Conservation (phyloP, 2,329 filamentous ascomycete genomes). For the Penicillium sclerotiorum region DNA sequence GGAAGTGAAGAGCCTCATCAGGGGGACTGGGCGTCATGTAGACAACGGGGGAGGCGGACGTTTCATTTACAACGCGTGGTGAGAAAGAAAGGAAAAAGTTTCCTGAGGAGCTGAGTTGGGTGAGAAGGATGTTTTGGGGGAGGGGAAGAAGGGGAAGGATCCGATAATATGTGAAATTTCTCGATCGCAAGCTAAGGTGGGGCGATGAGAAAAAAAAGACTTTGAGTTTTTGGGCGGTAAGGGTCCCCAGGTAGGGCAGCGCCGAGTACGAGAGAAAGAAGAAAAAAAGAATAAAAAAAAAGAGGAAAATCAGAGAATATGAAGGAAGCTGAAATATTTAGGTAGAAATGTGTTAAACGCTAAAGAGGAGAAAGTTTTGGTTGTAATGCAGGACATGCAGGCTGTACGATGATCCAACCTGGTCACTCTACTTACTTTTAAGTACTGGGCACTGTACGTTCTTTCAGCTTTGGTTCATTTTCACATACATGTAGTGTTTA, state of each 20-base stretch:
- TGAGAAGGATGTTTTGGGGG: neutral
- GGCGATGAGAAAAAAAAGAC: constrained; percentile 38
- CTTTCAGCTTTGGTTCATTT: no score
- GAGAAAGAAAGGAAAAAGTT: constrained; percentile 6
- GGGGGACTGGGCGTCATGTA: constrained; percentile 59
- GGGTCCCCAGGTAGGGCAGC: constrained; percentile 18
- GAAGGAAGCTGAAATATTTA: neutral
- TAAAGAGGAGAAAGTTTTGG: constrained; percentile 2
- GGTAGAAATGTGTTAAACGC: neutral
- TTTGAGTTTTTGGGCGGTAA: constrained; percentile 14
- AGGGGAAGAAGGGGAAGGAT: constrained; percentile 2
- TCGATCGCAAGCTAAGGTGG: constrained; percentile 42
- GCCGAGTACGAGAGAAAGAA: constrained; percentile 7
- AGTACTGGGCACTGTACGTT: no score
- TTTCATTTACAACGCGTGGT: constrained; percentile 42
- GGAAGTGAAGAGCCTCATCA: constrained; percentile 59
- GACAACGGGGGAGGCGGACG: constrained; percentile 37
- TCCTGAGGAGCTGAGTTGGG: no score
- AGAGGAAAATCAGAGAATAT: neutral
- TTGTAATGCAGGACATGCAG: constrained; percentile 9
- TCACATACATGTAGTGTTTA: no score
- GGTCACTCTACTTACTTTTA: no score
- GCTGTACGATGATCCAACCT: constrained; percentile 1
- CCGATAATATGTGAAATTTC: constrained; percentile 28
- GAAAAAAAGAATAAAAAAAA: neutral